Evolutionary conservation across 2,329 filamentous ascomycete genomes (phyloP), one percentile per base, ranked within the genome.

Genomic region (Penicillium griseofulvum): DNA sequence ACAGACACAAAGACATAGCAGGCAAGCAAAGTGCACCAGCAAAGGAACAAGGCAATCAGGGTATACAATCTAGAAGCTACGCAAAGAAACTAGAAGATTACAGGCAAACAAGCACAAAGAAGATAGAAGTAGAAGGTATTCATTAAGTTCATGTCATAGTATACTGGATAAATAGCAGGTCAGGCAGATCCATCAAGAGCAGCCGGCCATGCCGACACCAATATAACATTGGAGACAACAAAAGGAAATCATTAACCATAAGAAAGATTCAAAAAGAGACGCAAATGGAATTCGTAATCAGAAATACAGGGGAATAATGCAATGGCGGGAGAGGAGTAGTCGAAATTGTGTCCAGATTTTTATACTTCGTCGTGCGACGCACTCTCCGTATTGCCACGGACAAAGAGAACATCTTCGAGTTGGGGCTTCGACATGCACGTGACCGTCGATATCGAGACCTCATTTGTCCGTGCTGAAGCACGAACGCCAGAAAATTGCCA

Each of bases 251-350:
- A 65, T 65, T 28, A 62, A 54, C 19, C 49, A 52, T 52, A 38
- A 46, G 2, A 47, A 11, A 44, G 14, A n/a, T 28, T 12, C 49
- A 57, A 31, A 51, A 56, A 51, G 24, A 43, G 54, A 47, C 14
- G 41, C 38, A 58, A 60, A 62, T 48, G 56, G 57, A 63, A 65
- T 58, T 65, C 57, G 59, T 61, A 60, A 66, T 56, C 50, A 65
- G 37, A 47, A 47, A 69, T 71, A 71, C 69, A 73, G 70, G 69
- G 70, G 64, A 71, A 71, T 71, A 65, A 65, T 61, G 50, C 56
- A 56, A 54, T 49, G 52, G 47, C 49, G 52, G 36, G 26, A 28
- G 26, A 6, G 4, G 28, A 43, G 54, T 37, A 6, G 37, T 17
- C 14, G 10, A n/a, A 56, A 58, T 50, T 62, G 47, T 44, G 45